Evolutionary conservation across 768 basidiomycete species (phyloP), one percentile per base, ranked within the genome.

Genomic region (Russula griseocarnosa): DNA sequence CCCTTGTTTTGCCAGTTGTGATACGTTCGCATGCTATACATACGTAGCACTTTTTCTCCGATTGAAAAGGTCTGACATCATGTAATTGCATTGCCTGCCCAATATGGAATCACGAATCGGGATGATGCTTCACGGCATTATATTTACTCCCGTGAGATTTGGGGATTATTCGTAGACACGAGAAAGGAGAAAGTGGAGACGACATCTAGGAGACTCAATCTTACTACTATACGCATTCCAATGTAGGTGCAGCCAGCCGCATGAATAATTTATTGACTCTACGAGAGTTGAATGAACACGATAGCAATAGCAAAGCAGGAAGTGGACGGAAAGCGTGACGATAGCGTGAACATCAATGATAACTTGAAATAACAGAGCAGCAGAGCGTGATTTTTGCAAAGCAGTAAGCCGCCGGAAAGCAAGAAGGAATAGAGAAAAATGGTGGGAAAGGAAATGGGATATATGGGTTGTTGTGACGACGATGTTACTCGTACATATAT

Each of bases 191-290:
- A n/a, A 46, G n/a, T 10, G 44, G n/a, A 22, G 24, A 5, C 24
- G 49, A 16, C 24, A 49, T 24, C 46, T 22, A 22, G 22, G 46
- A 22, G 11, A 24, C 46, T 13, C 22, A 46, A 46, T 46, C 8
- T 44, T n/a, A 46, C 20, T n/a, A 50, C 30, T 30, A 28, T 28
- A 30, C 36, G 52, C 44, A 60, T 64, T 55, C 63, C 63, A 51
- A 60, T 44, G 8, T 47, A 38, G 34, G 38, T 64, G 54, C 54
- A 61, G 49, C 63, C 63, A 60, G 63, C 63, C 63, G 63, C 63
- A 60, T 65, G 63, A 60, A 61, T 65, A 56, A 40, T 55, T 30
- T 49, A 38, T 55, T 36, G 38, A 44, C 11, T 60, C 46, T 13
- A 50, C 28, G 47, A 65, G 11, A 53, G 28, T 36, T 26, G 28